Conservation (phyloP, 495 filamentous ascomycete species). For the Pyrenula massariospora region DNA sequence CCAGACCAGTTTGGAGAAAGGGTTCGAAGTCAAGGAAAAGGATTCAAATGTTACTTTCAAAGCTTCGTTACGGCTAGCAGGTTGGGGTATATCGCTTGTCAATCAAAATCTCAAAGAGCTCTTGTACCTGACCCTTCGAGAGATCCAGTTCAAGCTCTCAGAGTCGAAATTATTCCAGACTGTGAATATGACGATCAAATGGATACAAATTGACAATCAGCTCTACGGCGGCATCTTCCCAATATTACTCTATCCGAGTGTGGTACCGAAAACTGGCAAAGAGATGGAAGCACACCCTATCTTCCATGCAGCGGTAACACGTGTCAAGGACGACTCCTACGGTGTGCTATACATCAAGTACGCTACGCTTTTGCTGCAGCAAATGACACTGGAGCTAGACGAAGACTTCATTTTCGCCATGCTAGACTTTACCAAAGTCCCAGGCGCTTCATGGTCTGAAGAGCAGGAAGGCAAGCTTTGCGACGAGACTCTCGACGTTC, state of each 20-base stretch:
- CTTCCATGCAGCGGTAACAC: conserved; percentile 78
- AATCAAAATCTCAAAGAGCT: conserved; percentile 86
- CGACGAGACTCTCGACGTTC: conserved; percentile 81
- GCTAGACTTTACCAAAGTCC: conserved; percentile 88
- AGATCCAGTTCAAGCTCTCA: conserved; percentile 80
- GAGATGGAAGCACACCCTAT: conserved; percentile 96
- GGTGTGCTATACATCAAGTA: conserved; percentile 98
- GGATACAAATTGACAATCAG: conserved; percentile 99
- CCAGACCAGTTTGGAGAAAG: conserved; percentile 45
- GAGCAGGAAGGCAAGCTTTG: conserved; percentile 73
- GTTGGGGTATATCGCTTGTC: conserved; percentile 86
- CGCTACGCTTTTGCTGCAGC: conserved; percentile 81
- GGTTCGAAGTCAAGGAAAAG: conserved; percentile 87
- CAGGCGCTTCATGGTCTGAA: conserved; percentile 85
- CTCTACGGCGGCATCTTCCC: conserved; percentile 97
- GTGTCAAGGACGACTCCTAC: conserved; percentile 96
- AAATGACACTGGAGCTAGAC: conserved; percentile 96
- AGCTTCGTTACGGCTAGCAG: conserved; percentile 75
- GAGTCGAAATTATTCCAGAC: conserved; percentile 92
- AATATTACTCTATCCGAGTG: conserved; percentile 91
- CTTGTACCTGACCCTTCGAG: conserved; percentile 86
- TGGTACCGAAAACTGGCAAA: conserved; percentile 95
- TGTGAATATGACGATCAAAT: conserved; percentile 79
- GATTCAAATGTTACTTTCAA: conserved; percentile 81
- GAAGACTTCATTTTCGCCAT: conserved; percentile 97